Evolutionary conservation across 495 filamentous ascomycete genomes (phyloP).

Genomic region (Daldinia vernicosa): DNA sequence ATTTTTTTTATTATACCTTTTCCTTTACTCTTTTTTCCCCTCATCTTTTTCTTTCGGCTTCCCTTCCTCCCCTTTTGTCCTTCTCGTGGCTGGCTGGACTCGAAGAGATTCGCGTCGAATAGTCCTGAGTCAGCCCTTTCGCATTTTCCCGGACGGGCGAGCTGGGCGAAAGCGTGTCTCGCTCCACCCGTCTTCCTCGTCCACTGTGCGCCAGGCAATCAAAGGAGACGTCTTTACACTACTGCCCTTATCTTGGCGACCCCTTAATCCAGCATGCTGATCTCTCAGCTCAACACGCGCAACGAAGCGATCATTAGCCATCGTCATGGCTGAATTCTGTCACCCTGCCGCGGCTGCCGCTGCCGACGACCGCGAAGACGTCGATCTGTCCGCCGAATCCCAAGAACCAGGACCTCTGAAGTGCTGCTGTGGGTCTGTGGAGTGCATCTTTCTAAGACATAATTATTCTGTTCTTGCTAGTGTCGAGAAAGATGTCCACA

Average conservation of each 20-base stretch:
- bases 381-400: constrained; percentile 20
- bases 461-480: constrained; percentile 80
- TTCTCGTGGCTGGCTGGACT: constrained; percentile 9
- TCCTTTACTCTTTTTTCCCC: neutral
- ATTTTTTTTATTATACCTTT: constrained; percentile 1
- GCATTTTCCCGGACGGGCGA: constrained; percentile 20
- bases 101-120: constrained; percentile 12
- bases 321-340: constrained; percentile 42
- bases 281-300: constrained; percentile 30
- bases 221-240: constrained; percentile 11
- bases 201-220: constrained; percentile 7
- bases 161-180: constrained; percentile 18
- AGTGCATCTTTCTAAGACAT: constrained; percentile 81
- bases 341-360: constrained; percentile 16
- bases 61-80: neutral
- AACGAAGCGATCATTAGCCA: constrained; percentile 32
- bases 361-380: constrained; percentile 30
- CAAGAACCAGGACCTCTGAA: constrained; percentile 39
- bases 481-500: constrained; percentile 85
- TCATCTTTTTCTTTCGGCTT: neutral
- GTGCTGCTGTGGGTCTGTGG: constrained; percentile 86
- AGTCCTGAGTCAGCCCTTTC: constrained; percentile 16
- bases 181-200: constrained; percentile 13
- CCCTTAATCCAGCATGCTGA: constrained; percentile 42
- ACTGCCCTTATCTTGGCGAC: constrained; percentile 21